Conservation (phyloP, 75 land plant genomes). For the Picea glauca region DNA sequence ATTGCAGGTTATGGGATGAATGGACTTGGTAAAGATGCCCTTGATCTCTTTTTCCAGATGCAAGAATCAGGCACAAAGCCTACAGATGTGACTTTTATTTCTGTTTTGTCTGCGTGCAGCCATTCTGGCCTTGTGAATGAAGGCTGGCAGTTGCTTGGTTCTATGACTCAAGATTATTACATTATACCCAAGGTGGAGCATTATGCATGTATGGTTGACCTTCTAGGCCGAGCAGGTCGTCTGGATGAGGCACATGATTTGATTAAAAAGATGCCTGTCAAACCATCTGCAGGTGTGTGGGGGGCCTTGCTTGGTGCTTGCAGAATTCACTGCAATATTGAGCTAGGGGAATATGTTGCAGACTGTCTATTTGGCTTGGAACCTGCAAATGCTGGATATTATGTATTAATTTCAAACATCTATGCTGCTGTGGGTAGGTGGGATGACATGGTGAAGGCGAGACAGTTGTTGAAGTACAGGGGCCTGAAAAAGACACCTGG, state of each 20-base stretch:
- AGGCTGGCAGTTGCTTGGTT: neutral
- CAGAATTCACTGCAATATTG: neutral
- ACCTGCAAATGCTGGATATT: neutral
- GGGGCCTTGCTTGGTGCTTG: slow-evolving; percentile 1
- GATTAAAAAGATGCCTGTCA: neutral
- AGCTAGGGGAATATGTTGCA: neutral
- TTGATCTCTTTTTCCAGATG: slow-evolving; percentile 43
- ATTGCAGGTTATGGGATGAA: slow-evolving; percentile 40
- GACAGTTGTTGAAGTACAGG: neutral
- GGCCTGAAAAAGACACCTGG: neutral
- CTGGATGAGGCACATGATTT: neutral
- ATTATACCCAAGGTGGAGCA: neutral
- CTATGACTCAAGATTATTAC: neutral
- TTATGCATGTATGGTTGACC: neutral
- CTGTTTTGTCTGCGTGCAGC: slow-evolving; percentile 15
- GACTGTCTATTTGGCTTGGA: neutral
- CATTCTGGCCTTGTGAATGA: neutral
- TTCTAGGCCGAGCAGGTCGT: neutral
- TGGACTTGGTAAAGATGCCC: slow-evolving; percentile 34
- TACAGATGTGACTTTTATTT: slow-evolving; percentile 4
- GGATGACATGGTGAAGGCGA: neutral
- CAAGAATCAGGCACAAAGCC: slow-evolving; percentile 15
- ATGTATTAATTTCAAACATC: neutral
- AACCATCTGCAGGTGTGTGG: neutral
- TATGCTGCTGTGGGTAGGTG: neutral